These are phyloP conservation scores for Exophiala xenobiotica DNA, from an alignment of 2,329 filamentous ascomycete species.

Conservation along the genomic window DNA sequence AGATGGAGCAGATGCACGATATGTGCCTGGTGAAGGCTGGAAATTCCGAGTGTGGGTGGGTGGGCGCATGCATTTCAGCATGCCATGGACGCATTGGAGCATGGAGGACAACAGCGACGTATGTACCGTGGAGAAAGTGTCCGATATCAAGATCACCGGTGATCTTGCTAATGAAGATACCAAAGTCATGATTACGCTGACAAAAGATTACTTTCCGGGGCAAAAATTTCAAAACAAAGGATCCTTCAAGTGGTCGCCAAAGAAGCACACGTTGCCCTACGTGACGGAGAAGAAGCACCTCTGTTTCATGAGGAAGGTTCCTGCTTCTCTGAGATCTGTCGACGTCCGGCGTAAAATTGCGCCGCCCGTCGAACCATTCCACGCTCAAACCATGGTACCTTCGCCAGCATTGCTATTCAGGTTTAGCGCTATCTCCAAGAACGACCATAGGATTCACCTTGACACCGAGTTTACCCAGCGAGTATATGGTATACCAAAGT, in stretches of 20 bases:
- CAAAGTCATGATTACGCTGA: slow-evolving; percentile 55
- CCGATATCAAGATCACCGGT: slow-evolving; percentile 52
- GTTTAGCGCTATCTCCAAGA: slow-evolving; percentile 88
- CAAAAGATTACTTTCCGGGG: slow-evolving; percentile 28
- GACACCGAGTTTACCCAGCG: slow-evolving; percentile 68
- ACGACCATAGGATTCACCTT: slow-evolving; percentile 87
- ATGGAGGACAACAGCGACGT: slow-evolving; percentile 38
- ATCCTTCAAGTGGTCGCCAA: not conserved
- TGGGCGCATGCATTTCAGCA: slow-evolving; percentile 62
- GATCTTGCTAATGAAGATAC: slow-evolving; percentile 44
- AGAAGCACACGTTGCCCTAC: slow-evolving; percentile 37
- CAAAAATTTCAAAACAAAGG: not conserved
- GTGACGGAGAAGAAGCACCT: slow-evolving; percentile 61
- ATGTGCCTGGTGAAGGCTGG: slow-evolving; percentile 72
- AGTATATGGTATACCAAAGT: slow-evolving; percentile 70
- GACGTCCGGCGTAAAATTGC: slow-evolving; percentile 8
- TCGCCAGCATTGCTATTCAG: slow-evolving; percentile 75
- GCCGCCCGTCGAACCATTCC: slow-evolving; percentile 50
- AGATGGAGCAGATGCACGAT: slow-evolving; percentile 79
- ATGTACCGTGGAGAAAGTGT: slow-evolving; percentile 49
- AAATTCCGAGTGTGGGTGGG: slow-evolving; percentile 85
- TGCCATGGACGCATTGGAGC: slow-evolving; percentile 32
- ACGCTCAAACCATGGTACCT: slow-evolving; percentile 62
- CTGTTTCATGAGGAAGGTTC: slow-evolving; percentile 60
- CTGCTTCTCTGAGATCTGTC: slow-evolving; percentile 20